Evolutionary conservation across 2,329 filamentous ascomycete species (phyloP), one percentile per base, ranked within the genome.

Genomic region (Xylariaceae sp.): DNA sequence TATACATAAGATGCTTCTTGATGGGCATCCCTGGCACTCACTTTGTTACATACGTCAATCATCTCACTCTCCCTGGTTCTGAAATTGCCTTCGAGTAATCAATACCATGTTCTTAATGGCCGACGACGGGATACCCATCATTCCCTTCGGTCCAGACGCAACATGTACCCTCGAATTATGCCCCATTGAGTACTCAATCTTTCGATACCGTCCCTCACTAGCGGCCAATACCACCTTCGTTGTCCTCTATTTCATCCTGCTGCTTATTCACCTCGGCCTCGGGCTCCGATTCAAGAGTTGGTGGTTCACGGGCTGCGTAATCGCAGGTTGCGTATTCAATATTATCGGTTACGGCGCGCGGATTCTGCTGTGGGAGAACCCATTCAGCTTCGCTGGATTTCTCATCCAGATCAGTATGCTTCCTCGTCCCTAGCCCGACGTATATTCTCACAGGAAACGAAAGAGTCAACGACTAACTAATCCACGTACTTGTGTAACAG

Each of bases 301-400:
- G 75, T 77, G 75, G 56, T 84, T 81, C 68, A 78, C 78, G 72
- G 61, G 64, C 9, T 78, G 77, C 58, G 84, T 89, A 78, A 64
- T 84, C 6, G 65, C 79, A 16, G 87, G 87, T 41, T 85, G 81
- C 61, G 36, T 81, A 5, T 75, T 78, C 44, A 86, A 88, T 65
- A 78, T 88, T 9, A 66, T 88, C 29, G 87, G 87, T 16, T 90
- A 90, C 61, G 71, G 75, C 1, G 87, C 85, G 2, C 79, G 87
- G 9, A 75, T 88, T 48, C 68, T 85, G 65, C 74, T 87, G 56
- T 79, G 81, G 61, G 60, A 79, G 40, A 82, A 89, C 64, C 84
- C 85, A 0, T 89, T 86, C 67, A 76, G 69, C 44, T 81, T 87
- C 67, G 67, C 68, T 11, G 84, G 79, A 6, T 90, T 90, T 68